Percentiles rank a stretch among this genome's conserved stretches.
Evolutionary conservation across 257 asterid species (phyloP).

Genomic region (Salvia hispanica): DNA sequence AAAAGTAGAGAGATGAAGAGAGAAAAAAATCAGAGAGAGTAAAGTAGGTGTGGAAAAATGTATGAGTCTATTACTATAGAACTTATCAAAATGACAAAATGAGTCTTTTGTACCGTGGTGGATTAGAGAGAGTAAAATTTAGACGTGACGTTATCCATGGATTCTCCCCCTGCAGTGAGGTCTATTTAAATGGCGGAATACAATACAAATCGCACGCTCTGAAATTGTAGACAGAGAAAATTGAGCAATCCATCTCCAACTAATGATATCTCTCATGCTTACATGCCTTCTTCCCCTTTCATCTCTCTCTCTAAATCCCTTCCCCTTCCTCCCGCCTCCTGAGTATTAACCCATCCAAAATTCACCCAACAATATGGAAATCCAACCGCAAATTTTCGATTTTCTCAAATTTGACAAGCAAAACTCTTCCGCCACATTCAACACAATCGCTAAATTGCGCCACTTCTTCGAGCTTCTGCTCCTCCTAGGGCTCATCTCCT

Average conservation of each 20-base stretch:
- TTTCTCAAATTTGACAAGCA: constrained; percentile 38
- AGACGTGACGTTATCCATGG: too few species aligned
- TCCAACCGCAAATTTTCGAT: constrained; percentile 41
- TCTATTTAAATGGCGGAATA: constrained; percentile 34
- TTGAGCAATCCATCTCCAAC: background rate
- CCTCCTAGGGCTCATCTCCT: constrained; percentile 53
- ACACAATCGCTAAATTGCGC: constrained; percentile 40
- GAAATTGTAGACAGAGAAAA: constrained; percentile 21
- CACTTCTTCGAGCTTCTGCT: constrained; percentile 50
- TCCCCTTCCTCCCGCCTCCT: constrained; percentile 32
- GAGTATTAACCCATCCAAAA: background rate
- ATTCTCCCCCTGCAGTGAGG: background rate
- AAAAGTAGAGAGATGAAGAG: too few species aligned
- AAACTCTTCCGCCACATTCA: constrained; percentile 50
- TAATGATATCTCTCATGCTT: constrained; percentile 31
- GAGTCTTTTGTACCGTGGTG: too few species aligned
- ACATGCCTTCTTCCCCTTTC: constrained; percentile 33
- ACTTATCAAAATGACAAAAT: too few species aligned
- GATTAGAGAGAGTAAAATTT: too few species aligned
- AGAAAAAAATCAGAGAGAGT: too few species aligned
- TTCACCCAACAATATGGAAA: background rate
- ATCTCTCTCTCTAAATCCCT: constrained; percentile 15
- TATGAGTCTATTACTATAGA: too few species aligned
- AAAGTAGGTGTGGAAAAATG: too few species aligned
- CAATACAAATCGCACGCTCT: constrained; percentile 3